phyloP scores from a whole-genome alignment of 2,329 filamentous ascomycete species.

The Neofusicoccum laricinum region DNA sequence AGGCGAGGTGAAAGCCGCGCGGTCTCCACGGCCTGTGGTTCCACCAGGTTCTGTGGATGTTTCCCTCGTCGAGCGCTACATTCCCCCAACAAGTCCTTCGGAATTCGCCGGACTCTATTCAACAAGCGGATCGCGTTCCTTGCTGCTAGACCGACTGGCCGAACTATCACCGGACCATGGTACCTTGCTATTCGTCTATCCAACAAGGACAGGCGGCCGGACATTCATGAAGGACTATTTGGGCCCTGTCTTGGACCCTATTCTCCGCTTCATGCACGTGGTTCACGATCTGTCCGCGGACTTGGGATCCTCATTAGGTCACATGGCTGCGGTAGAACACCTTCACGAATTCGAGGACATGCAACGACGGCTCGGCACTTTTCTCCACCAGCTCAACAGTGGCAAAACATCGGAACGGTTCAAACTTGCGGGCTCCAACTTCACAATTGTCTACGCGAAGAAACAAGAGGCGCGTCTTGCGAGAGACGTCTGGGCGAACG shows the following conservation, averaged over 20 bases:
- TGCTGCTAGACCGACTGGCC: slow-evolving; percentile 58
- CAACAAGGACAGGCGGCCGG: slow-evolving; percentile 55
- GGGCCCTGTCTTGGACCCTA: slow-evolving; percentile 59
- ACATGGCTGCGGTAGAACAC: slow-evolving; percentile 51
- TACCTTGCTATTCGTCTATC: slow-evolving; percentile 61
- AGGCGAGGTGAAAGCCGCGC: slow-evolving; percentile 49
- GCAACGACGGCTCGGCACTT: slow-evolving; percentile 30
- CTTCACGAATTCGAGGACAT: slow-evolving; percentile 56
- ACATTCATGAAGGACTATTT: slow-evolving; percentile 61
- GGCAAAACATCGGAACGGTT: slow-evolving; percentile 24
- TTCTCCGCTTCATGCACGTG: slow-evolving; percentile 58
- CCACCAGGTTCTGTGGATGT: slow-evolving; percentile 60
- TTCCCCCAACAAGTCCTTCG: slow-evolving; percentile 58
- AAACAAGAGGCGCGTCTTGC: slow-evolving; percentile 51
- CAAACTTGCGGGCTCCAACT: slow-evolving; percentile 31
- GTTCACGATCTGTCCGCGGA: slow-evolving; percentile 59
- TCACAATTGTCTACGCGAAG: slow-evolving; percentile 50
- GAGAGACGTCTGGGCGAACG: slow-evolving; percentile 54
- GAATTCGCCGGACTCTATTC: slow-evolving; percentile 61
- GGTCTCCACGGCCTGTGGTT: slow-evolving; percentile 56
- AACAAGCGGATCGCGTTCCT: slow-evolving; percentile 49
- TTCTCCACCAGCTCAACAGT: slow-evolving; percentile 31
- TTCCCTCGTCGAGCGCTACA: slow-evolving; percentile 62
- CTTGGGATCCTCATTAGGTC: slow-evolving; percentile 53
- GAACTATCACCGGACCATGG: slow-evolving; percentile 59